These are phyloP conservation scores for Dictyostelium citrinum DNA, from an alignment of 78 protist species.

Conservation along the genomic window DNA sequence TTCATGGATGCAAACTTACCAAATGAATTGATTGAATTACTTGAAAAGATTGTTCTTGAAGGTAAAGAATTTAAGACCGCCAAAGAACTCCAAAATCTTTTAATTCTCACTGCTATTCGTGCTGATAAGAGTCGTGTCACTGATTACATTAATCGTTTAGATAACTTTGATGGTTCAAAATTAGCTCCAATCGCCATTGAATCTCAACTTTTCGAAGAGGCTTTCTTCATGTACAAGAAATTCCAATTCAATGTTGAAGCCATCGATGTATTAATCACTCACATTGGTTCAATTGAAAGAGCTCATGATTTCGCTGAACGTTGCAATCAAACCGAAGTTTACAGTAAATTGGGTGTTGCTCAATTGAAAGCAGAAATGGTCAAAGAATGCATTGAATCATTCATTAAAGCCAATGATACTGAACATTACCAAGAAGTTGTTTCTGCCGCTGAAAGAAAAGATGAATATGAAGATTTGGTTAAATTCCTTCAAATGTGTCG, in stretches of 20 bases:
- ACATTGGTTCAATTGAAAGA: constrained; percentile 91
- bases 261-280: constrained; percentile 93
- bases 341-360: constrained; percentile 94
- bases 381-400: constrained; percentile 76
- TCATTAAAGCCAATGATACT: constrained; percentile 87
- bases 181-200: constrained; percentile 96
- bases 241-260: constrained; percentile 92
- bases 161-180: constrained; percentile 97
- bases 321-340: constrained; percentile 93
- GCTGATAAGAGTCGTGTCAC: constrained; percentile 94
- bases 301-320: constrained; percentile 98
- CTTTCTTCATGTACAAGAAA: constrained; percentile 98
- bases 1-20: constrained; percentile 99
- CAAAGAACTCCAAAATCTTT: constrained; percentile 98
- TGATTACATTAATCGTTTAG: constrained; percentile 97
- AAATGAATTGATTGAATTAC: constrained; percentile 98
- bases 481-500: constrained; percentile 93
- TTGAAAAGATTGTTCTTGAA: constrained; percentile 99
- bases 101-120: constrained; percentile 98
- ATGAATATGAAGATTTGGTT: constrained; percentile 86
- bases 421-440: constrained; percentile 86
- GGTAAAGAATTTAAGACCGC: constrained; percentile 92
- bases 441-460: constrained; percentile 79
- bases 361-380: constrained; percentile 91
- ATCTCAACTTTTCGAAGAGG: constrained; percentile 97